These are phyloP conservation scores for Diacronema lutheri DNA, from an alignment of 78 protist genomes.

Conservation along the genomic window DNA sequence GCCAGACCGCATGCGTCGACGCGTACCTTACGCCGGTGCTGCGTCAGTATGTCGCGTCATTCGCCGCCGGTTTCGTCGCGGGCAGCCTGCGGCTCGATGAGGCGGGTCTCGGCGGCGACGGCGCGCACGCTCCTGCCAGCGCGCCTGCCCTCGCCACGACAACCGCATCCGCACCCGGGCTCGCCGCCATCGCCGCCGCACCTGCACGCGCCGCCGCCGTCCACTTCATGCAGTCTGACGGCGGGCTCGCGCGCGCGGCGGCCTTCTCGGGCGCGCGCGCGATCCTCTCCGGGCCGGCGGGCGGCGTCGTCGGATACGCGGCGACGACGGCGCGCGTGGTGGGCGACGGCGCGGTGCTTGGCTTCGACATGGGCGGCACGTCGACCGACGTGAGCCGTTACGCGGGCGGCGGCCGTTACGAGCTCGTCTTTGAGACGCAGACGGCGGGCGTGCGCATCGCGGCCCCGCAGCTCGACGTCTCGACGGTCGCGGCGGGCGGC, in stretches of 20 bases:
- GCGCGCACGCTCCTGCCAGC: background rate
- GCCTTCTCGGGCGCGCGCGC: slow-evolving; percentile 80
- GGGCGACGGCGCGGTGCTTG: slow-evolving; percentile 63
- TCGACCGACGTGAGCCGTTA: slow-evolving; percentile 83
- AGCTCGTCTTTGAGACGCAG: slow-evolving; percentile 82
- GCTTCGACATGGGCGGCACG: slow-evolving; percentile 97
- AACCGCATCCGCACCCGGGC: too few species aligned
- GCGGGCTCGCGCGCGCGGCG: slow-evolving; percentile 86
- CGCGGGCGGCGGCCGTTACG: slow-evolving; percentile 57
- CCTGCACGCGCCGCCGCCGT: slow-evolving; percentile 32
- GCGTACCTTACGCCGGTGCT: slow-evolving; percentile 94
- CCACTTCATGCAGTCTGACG: slow-evolving; percentile 90
- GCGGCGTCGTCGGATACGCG: slow-evolving; percentile 92
- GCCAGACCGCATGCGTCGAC: slow-evolving; percentile 89
- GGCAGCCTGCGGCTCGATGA: slow-evolving; percentile 6
- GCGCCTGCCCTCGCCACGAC: too few species aligned
- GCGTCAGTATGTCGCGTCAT: slow-evolving; percentile 42
- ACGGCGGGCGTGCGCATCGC: slow-evolving; percentile 71
- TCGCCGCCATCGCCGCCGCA: too few species aligned
- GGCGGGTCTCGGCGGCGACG: too few species aligned
- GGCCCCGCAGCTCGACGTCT: slow-evolving; percentile 80
- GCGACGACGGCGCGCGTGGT: slow-evolving; percentile 56
- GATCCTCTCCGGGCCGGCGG: slow-evolving; percentile 89
- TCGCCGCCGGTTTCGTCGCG: slow-evolving; percentile 70
- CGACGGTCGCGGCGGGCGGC: slow-evolving; percentile 96